These are phyloP conservation scores for Acacia melanoxylon DNA, from an alignment of 306 rosid genomes.

Conservation along the genomic window DNA sequence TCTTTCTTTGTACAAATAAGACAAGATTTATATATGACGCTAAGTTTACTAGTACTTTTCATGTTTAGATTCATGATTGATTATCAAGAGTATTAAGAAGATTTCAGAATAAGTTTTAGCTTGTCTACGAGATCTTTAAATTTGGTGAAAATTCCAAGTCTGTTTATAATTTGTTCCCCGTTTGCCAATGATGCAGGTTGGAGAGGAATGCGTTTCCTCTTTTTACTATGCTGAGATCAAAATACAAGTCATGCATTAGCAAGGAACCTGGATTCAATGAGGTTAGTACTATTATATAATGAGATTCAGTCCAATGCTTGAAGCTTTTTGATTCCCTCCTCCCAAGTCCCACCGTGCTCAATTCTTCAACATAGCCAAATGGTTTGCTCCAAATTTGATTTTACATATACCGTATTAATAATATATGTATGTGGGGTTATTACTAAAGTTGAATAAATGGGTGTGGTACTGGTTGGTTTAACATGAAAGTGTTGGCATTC, in stretches of 20 bases:
- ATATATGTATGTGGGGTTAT: background rate
- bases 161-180: background rate
- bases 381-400: background rate
- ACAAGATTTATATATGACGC: background rate
- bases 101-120: background rate
- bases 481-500: conserved; percentile 29
- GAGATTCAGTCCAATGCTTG: background rate
- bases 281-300: conserved; percentile 39
- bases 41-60: background rate
- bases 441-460: conserved; percentile 6
- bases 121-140: background rate
- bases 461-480: too few relatives aligned
- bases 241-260: conserved; percentile 62
- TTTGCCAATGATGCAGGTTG: conserved; percentile 56
- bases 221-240: conserved; percentile 73
- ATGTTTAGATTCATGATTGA: background rate
- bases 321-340: background rate
- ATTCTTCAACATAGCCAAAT: background rate
- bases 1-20: background rate
- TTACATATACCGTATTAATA: background rate
- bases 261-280: conserved; percentile 83
- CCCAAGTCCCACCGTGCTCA: background rate
- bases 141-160: background rate
- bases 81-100: background rate
- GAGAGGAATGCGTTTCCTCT: conserved; percentile 89